Evolutionary conservation across 331 rosid genomes (phyloP).

Genomic region (Prunus yedoensis): DNA sequence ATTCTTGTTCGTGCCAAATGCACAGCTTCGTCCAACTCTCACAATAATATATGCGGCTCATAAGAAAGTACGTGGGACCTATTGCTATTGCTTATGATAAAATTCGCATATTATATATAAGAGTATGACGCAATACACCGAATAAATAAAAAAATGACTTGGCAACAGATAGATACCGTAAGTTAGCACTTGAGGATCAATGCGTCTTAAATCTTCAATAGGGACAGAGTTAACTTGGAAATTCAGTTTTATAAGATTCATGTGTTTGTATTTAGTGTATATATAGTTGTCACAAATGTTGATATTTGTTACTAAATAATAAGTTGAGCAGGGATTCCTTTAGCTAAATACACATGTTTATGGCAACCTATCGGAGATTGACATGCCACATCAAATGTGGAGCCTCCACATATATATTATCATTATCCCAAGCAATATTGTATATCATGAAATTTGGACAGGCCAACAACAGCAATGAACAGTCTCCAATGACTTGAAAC

Average conservation of each 20-base stretch:
- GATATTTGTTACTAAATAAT: background rate
- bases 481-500: background rate
- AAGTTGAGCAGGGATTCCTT: background rate
- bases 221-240: background rate
- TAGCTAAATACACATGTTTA: background rate
- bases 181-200: background rate
- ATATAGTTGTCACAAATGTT: background rate
- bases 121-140: fast-evolving
- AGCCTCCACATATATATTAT: background rate
- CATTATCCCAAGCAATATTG: background rate
- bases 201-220: too few relatives aligned
- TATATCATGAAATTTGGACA: background rate
- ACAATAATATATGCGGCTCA: too few relatives aligned
- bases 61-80: too few relatives aligned
- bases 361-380: background rate
- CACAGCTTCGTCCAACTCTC: background rate
- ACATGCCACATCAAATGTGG: background rate
- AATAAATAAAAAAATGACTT: background rate
- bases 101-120: too few relatives aligned
- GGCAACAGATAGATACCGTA: background rate
- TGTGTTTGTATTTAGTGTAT: too few relatives aligned
- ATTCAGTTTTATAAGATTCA: too few relatives aligned
- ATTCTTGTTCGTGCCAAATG: background rate
- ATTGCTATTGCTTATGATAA: too few relatives aligned
- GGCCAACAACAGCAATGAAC: background rate